phyloP scores from a whole-genome alignment of 2,329 filamentous ascomycete genomes.

The Ilyonectria mors-panacis region DNA sequence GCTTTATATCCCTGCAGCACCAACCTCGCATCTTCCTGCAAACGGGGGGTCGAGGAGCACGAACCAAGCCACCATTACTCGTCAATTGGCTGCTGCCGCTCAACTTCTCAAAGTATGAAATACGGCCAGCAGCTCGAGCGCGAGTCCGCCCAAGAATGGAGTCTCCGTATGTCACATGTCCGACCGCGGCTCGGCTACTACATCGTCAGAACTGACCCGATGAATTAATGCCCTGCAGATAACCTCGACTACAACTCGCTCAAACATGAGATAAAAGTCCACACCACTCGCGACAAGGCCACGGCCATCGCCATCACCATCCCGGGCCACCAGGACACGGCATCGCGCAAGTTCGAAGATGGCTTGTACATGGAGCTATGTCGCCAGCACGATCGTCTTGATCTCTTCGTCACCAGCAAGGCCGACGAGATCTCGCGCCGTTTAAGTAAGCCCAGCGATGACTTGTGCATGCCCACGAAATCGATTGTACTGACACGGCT shows the following conservation, averaged over 20 bases:
- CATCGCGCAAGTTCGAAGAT: conserved; percentile 76
- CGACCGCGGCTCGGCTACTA: neutral
- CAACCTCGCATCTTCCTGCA: conserved; percentile 4
- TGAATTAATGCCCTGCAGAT: conserved; percentile 62
- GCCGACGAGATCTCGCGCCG: conserved; percentile 82
- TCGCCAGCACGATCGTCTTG: conserved; percentile 82
- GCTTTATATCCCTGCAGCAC: conserved; percentile 4
- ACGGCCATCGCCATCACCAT: conserved; percentile 81
- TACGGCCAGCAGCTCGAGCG: conserved; percentile 73
- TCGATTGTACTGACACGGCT: conserved; percentile 40
- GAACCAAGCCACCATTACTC: too few species aligned
- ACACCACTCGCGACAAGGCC: conserved; percentile 80
- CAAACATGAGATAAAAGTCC: conserved; percentile 86
- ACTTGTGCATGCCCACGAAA: neutral
- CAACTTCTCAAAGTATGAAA: conserved; percentile 52
- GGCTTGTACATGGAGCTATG: conserved; percentile 79
- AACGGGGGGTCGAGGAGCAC: neutral
- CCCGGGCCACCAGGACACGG: conserved; percentile 76
- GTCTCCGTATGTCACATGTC: conserved; percentile 70
- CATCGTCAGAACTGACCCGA: conserved; percentile 13
- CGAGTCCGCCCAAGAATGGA: conserved; percentile 87
- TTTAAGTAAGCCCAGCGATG: conserved; percentile 66
- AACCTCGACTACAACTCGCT: conserved; percentile 93
- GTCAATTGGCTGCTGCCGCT: conserved; percentile 19
- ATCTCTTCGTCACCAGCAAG: conserved; percentile 85